Conservation (phyloP, 2,329 filamentous ascomycete species). For the Apiospora saccharicola region DNA sequence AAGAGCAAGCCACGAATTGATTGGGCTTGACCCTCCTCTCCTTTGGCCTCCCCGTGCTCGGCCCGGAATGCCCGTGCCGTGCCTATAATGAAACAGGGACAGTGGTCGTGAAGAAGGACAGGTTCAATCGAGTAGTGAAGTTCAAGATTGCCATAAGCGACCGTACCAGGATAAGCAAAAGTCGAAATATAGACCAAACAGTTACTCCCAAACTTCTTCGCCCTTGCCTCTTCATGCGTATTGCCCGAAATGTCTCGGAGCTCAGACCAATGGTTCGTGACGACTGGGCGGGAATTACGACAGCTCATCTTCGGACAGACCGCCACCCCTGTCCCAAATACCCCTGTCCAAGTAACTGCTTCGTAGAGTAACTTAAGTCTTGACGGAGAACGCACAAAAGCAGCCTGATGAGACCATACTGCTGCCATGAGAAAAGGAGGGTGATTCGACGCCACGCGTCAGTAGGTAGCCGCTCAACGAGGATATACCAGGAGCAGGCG, state of each 20-base stretch:
- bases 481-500: not conserved
- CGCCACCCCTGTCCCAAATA: not conserved
- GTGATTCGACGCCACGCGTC: not conserved
- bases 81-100: not conserved
- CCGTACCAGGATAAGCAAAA: not conserved
- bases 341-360: not conserved
- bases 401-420: not conserved
- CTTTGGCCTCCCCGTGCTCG: not conserved
- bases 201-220: not conserved
- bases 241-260: conserved; percentile 26
- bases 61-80: not conserved
- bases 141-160: not conserved
- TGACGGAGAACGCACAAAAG: not conserved
- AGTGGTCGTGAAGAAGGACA: not conserved
- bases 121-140: not conserved
- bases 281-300: conserved; percentile 19
- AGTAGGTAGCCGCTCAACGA: not conserved
- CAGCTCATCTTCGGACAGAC: conserved; percentile 16
- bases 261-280: conserved; percentile 28
- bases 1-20: not conserved
- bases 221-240: conserved; percentile 8
- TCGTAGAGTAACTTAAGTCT: not conserved
- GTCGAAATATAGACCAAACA: not conserved
- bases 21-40: not conserved
- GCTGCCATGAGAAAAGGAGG: no score